These are phyloP conservation scores for Penicillium malachiteum DNA, from an alignment of 495 filamentous ascomycete species.

Conservation along the genomic window DNA sequence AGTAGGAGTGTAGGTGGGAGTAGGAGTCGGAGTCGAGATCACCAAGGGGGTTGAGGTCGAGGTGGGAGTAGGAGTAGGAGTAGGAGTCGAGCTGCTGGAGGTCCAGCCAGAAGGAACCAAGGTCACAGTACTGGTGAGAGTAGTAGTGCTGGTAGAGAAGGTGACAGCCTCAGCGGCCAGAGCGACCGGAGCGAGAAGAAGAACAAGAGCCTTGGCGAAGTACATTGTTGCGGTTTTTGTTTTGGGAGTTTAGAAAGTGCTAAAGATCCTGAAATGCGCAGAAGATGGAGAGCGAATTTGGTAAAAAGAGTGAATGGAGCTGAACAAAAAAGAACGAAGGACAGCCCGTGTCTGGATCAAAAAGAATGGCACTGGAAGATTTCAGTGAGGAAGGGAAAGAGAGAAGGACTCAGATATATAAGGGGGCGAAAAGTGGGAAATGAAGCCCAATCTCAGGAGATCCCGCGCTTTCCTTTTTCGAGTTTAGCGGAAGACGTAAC, in stretches of 20 bases:
- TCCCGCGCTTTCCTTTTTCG: slow-evolving; percentile 10
- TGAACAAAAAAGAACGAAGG: slow-evolving; percentile 33
- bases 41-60: slow-evolving; percentile 14
- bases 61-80: slow-evolving; percentile 28
- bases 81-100: slow-evolving; percentile 18
- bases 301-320: slow-evolving; percentile 40
- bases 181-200: slow-evolving; percentile 34
- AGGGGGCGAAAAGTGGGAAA: slow-evolving; percentile 18
- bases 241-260: slow-evolving; percentile 7
- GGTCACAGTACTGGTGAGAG: slow-evolving; percentile 32
- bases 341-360: slow-evolving; percentile 34
- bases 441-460: slow-evolving; percentile 14
- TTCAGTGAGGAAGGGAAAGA: slow-evolving; percentile 21
- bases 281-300: slow-evolving; percentile 5
- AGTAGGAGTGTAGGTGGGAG: slow-evolving; percentile 17
- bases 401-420: slow-evolving; percentile 11
- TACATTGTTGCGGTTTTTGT: slow-evolving; percentile 28
- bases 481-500: slow-evolving; percentile 16
- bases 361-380: slow-evolving; percentile 31
- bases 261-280: slow-evolving; percentile 1
- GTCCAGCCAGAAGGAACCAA: slow-evolving; percentile 34
- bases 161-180: slow-evolving; percentile 30
- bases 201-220: slow-evolving; percentile 35
- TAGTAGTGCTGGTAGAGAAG: slow-evolving; percentile 5
- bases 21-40: slow-evolving; percentile 16